Conservation (phyloP, 306 rosid species). For the Bauhinia variegata region DNA sequence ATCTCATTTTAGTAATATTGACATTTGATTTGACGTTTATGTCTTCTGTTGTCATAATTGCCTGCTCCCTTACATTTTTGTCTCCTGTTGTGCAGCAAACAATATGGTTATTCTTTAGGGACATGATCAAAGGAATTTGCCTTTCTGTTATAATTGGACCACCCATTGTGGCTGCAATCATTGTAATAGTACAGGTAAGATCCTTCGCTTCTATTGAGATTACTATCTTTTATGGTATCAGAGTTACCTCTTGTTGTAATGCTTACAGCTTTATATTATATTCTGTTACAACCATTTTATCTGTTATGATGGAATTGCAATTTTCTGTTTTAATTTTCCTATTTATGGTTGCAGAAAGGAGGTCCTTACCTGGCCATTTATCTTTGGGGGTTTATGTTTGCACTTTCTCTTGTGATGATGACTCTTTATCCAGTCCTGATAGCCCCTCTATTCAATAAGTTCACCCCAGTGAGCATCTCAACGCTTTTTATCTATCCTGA, state of each 20-base stretch:
- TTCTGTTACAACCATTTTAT: slow-evolving; percentile 11
- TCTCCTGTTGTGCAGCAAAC: slow-evolving; percentile 77
- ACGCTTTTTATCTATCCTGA: background rate
- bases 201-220: slow-evolving; percentile 10
- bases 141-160: slow-evolving; percentile 78
- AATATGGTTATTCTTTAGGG: slow-evolving; percentile 86
- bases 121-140: slow-evolving; percentile 77
- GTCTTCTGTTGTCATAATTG: slow-evolving; percentile 10
- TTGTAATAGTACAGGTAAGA: slow-evolving; percentile 82
- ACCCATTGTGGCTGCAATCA: slow-evolving; percentile 89
- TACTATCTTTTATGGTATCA: slow-evolving; percentile 10
- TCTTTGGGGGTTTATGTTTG: slow-evolving; percentile 95
- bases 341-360: slow-evolving; percentile 80
- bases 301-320: background rate
- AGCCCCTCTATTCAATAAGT: slow-evolving; percentile 96
- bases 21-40: background rate
- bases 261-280: slow-evolving; percentile 24
- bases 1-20: slow-evolving; percentile 24
- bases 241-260: slow-evolving; percentile 13
- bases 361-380: slow-evolving; percentile 96
- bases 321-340: slow-evolving; percentile 24
- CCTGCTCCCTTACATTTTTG: slow-evolving; percentile 33
- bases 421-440: slow-evolving; percentile 89
- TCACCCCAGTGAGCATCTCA: slow-evolving; percentile 79
- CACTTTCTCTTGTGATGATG: slow-evolving; percentile 92